Conservation (phyloP, 2,329 filamentous ascomycete species). For the Aureobasidium sp. region DNA sequence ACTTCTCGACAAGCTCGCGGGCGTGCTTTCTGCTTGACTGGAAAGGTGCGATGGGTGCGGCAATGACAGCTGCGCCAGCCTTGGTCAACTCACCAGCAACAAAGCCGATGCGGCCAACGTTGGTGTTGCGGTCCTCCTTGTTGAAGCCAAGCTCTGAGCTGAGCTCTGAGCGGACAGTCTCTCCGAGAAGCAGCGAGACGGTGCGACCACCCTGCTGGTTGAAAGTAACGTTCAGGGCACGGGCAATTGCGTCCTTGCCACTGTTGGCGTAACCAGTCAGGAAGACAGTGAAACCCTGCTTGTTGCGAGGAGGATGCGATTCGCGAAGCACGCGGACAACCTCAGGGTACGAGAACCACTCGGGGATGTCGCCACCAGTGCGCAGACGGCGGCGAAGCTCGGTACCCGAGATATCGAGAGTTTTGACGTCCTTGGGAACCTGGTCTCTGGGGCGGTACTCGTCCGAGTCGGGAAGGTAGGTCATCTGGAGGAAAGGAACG, state of each 20-base stretch:
- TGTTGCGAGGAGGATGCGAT: constrained; percentile 83
- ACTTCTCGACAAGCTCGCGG: constrained; percentile 77
- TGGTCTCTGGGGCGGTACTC: constrained; percentile 93
- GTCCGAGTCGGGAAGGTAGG: constrained; percentile 92
- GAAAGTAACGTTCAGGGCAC: constrained; percentile 90
- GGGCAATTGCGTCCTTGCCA: constrained; percentile 93
- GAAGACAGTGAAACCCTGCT: constrained; percentile 98
- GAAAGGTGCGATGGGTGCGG: constrained; percentile 91
- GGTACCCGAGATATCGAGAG: constrained; percentile 50
- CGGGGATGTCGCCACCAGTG: constrained; percentile 88
- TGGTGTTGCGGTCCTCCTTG: constrained; percentile 83
- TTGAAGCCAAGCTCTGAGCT: constrained; percentile 94
- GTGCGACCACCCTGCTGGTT: constrained; percentile 96
- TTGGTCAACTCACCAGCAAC: constrained; percentile 92
- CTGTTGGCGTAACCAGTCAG: constrained; percentile 94
- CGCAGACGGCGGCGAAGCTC: constrained; percentile 89
- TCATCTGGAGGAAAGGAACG: constrained; percentile 99
- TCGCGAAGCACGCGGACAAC: constrained; percentile 94
- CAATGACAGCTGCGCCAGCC: constrained; percentile 89
- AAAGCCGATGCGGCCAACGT: constrained; percentile 94
- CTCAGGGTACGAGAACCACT: constrained; percentile 99
- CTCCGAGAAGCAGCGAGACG: constrained; percentile 88
- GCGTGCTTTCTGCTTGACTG: constrained; percentile 70
- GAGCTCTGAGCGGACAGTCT: constrained; percentile 89
- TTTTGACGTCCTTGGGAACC: constrained; percentile 75